phyloP scores from a whole-genome alignment of 2,329 filamentous ascomycete genomes.

The Sporothrix brunneoviolacea region DNA sequence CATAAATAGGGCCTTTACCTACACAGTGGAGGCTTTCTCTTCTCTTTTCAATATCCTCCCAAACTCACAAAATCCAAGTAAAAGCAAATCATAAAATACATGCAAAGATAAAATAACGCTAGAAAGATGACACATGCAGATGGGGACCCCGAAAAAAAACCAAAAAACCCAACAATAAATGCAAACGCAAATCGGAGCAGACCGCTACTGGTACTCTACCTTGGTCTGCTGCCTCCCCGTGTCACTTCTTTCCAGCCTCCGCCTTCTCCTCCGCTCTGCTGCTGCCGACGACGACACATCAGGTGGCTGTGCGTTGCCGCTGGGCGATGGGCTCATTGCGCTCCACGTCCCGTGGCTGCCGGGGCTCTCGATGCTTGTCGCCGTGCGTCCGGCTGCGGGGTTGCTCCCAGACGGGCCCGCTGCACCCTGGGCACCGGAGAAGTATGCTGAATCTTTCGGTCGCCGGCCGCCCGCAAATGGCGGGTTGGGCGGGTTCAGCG shows the following conservation, averaged over 20 bases:
- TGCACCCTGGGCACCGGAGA: slow-evolving; percentile 42
- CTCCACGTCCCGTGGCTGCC: slow-evolving; percentile 48
- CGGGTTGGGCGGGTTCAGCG: slow-evolving; percentile 50
- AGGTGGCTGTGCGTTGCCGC: slow-evolving; percentile 8
- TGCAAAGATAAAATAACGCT: not conserved
- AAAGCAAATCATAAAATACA: not conserved
- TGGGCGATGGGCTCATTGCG: slow-evolving; percentile 40
- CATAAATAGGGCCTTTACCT: too few relatives aligned
- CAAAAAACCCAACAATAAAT: not conserved
- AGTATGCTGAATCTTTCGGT: slow-evolving; percentile 56
- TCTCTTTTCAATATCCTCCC: too few relatives aligned
- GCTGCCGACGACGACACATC: slow-evolving; percentile 25
- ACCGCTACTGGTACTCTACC: slow-evolving; percentile 20
- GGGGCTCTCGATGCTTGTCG: slow-evolving; percentile 42
- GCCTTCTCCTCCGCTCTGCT: slow-evolving; percentile 48
- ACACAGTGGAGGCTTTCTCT: too few relatives aligned
- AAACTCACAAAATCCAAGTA: too few relatives aligned
- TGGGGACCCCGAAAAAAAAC: not conserved
- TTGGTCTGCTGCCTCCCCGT: slow-evolving; percentile 29
- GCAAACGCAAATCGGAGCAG: too few relatives aligned
- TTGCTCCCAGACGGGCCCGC: slow-evolving; percentile 33
- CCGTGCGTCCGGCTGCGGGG: slow-evolving; percentile 34
- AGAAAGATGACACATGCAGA: not conserved
- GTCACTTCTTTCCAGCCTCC: slow-evolving; percentile 48
- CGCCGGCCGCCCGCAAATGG: slow-evolving; percentile 46